Evolutionary conservation across 768 basidiomycete species (phyloP).

Genomic region (Auricularia cornea): DNA sequence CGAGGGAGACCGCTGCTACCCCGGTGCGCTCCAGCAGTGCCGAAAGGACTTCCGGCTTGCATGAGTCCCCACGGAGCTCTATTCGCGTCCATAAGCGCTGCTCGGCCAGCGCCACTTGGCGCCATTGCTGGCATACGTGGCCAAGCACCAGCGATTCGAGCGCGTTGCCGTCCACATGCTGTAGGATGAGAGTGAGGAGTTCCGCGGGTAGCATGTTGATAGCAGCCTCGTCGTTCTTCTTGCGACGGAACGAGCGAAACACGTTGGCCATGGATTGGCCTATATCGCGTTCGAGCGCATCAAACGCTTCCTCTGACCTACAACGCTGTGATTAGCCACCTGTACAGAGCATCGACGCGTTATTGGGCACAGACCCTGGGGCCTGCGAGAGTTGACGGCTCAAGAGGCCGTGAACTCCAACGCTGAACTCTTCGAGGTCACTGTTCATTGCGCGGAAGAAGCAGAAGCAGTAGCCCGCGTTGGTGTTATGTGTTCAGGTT

Average conservation of each 20-base stretch:
- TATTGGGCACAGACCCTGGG: background rate
- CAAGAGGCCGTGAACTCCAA: background rate
- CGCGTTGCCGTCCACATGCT: background rate
- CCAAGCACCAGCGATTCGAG: background rate
- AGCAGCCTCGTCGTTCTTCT: background rate
- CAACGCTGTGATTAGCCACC: background rate
- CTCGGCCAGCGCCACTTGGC: background rate
- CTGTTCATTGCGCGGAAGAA: background rate
- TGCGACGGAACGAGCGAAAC: background rate
- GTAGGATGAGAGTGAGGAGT: background rate
- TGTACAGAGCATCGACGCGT: background rate
- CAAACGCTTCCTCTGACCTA: background rate
- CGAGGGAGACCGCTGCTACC: background rate
- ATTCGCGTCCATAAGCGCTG: background rate
- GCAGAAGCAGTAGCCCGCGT: too few species aligned
- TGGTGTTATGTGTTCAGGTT: too few species aligned
- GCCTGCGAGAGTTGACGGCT: background rate
- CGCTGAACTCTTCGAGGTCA: background rate
- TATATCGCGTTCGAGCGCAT: background rate
- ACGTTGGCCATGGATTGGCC: background rate
- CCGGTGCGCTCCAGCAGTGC: background rate
- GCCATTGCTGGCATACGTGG: background rate
- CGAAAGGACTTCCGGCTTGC: background rate
- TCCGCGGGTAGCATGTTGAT: background rate
- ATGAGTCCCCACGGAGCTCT: background rate